These are phyloP conservation scores for Candida palmyrensis DNA, from an alignment of 805 yeast genomes.

Conservation along the genomic window DNA sequence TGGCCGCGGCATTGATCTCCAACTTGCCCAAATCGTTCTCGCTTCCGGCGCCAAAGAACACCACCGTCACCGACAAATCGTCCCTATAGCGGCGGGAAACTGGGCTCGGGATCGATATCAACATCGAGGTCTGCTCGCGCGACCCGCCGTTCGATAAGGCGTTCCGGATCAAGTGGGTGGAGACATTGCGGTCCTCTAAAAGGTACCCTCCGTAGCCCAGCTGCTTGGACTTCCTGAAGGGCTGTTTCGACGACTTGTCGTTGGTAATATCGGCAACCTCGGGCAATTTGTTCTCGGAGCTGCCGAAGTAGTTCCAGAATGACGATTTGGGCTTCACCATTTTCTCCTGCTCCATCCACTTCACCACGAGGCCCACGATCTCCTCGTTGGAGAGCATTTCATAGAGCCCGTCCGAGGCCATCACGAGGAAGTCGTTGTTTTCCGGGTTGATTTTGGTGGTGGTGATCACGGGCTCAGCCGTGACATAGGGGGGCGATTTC, in stretches of 20 bases:
- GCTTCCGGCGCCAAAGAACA: slow-evolving; percentile 70
- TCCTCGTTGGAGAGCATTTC: slow-evolving; percentile 91
- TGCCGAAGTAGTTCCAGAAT: slow-evolving; percentile 41
- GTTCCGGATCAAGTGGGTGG: slow-evolving; percentile 90
- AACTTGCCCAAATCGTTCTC: slow-evolving; percentile 43
- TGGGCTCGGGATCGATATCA: slow-evolving; percentile 88
- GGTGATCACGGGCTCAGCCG: slow-evolving; percentile 91
- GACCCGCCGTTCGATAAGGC: slow-evolving; percentile 86
- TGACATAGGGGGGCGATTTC: slow-evolving; percentile 92
- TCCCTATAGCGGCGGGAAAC: slow-evolving; percentile 89
- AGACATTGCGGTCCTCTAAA: slow-evolving; percentile 80
- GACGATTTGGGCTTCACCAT: slow-evolving; percentile 49
- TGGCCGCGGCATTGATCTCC: slow-evolving; percentile 53
- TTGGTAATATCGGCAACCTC: slow-evolving; percentile 58
- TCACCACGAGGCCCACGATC: slow-evolving; percentile 84
- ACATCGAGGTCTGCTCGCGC: slow-evolving; percentile 80
- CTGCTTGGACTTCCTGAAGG: slow-evolving; percentile 54
- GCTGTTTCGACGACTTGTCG: slow-evolving; percentile 62
- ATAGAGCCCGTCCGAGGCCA: slow-evolving; percentile 92
- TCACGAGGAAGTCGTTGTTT: slow-evolving; percentile 77
- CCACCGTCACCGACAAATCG: slow-evolving; percentile 93
- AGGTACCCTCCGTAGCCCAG: slow-evolving; percentile 37
- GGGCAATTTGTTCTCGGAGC: slow-evolving; percentile 50
- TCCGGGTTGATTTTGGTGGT: slow-evolving; percentile 69
- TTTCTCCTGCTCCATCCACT: slow-evolving; percentile 81